Evolutionary conservation across 2,329 filamentous ascomycete genomes (phyloP).

Genomic region (Didymella arachidicola): DNA sequence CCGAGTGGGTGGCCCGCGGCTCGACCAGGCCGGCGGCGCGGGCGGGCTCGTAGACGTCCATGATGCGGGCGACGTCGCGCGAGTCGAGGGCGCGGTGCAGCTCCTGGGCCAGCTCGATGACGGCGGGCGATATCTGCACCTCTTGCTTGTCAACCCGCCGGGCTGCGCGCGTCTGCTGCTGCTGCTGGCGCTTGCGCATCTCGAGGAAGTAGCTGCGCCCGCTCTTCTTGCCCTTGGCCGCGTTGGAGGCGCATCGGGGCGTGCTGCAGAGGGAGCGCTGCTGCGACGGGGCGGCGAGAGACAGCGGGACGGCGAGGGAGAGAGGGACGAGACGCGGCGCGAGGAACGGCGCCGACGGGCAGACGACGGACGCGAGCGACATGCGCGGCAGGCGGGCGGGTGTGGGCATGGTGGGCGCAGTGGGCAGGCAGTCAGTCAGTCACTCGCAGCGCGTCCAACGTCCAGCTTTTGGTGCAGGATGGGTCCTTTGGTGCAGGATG

Average conservation of each 20-base stretch:
- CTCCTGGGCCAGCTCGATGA: conserved; percentile 13
- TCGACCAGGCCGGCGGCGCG: conserved; percentile 23
- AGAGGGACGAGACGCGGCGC: conserved; percentile 41
- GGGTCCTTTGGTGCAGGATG: conserved; percentile 5
- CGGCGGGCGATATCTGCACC: conserved; percentile 3
- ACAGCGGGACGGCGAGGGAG: not conserved
- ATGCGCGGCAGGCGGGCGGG: conserved; percentile 24
- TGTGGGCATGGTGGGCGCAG: conserved; percentile 28
- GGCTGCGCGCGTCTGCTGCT: not conserved
- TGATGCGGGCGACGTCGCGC: conserved; percentile 28
- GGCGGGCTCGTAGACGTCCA: conserved; percentile 41
- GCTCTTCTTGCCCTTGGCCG: conserved; percentile 15
- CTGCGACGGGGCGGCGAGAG: not conserved
- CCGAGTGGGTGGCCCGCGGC: conserved; percentile 37
- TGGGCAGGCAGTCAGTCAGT: not conserved
- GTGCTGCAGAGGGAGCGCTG: conserved; percentile 8
- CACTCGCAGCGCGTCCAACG: not conserved
- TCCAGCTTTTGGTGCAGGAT: conserved; percentile 11
- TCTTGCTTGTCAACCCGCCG: not conserved
- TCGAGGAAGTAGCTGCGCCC: conserved; percentile 20
- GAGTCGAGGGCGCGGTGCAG: conserved; percentile 31
- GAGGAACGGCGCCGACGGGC: conserved; percentile 48
- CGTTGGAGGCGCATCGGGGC: conserved; percentile 26
- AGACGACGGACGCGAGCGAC: conserved; percentile 43
- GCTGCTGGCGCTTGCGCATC: conserved; percentile 15